Evolutionary conservation across 1,284 basidiomycete species (phyloP).

Genomic region (Ganoderma resinaceum): DNA sequence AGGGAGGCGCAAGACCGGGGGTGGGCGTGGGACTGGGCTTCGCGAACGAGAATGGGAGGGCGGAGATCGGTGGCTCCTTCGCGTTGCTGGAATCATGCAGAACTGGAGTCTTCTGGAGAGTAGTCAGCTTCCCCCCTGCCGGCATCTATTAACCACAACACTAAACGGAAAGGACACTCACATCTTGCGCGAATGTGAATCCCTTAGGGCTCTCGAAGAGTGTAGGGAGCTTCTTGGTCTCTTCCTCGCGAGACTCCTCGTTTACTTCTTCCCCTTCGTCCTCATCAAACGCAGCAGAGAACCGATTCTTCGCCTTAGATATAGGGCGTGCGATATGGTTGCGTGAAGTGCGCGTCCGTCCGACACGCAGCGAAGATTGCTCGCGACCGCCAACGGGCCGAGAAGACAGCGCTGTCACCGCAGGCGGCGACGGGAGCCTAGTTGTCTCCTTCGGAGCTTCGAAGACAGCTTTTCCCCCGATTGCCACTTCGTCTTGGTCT

Average conservation of each 20-base stretch:
- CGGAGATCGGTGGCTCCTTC: conserved; percentile 69
- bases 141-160: background rate
- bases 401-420: conserved; percentile 23
- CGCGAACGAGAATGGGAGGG: conserved; percentile 71
- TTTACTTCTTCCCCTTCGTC: conserved; percentile 52
- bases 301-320: conserved; percentile 52
- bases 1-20: conserved; percentile 13
- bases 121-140: conserved; percentile 6
- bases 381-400: conserved; percentile 37
- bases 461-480: conserved; percentile 30
- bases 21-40: conserved; percentile 37
- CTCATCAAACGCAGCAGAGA: conserved; percentile 72
- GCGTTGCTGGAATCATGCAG: conserved; percentile 44
- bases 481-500: conserved; percentile 37
- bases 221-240: conserved; percentile 59
- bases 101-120: conserved; percentile 33
- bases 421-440: conserved; percentile 29
- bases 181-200: conserved; percentile 73
- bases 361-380: conserved; percentile 68
- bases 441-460: conserved; percentile 22
- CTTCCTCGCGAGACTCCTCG: conserved; percentile 50
- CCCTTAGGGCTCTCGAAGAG: conserved; percentile 65
- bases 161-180: conserved; percentile 42
- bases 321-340: conserved; percentile 60
- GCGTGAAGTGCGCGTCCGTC: conserved; percentile 59